Evolutionary conservation across 371 early-diverging fungal species (phyloP), one percentile per base, ranked within the genome.

Genomic region (Mucor mucedo): DNA sequence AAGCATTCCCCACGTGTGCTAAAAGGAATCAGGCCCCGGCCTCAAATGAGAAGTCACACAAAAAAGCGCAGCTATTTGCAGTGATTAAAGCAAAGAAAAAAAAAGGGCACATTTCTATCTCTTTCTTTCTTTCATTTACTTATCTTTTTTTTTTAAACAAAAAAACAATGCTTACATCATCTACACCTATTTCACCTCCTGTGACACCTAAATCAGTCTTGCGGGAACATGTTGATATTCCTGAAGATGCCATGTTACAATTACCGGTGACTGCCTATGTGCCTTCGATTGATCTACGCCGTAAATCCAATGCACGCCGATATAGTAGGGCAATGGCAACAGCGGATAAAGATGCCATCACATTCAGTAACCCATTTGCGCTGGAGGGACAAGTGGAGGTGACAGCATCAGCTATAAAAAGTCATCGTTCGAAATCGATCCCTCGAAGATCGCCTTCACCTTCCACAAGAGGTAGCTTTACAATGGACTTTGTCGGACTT

Each of bases 131-230:
- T 50, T 55, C 30, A 42, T 38, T 14, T 58, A 4, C 52, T 45
- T 45, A 7, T 47, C 33, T 21, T 32, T 21, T 41, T n/a, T n/a
- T n/a, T n/a, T n/a, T n/a, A n/a, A n/a, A n/a, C n/a, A n/a, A n/a
- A n/a, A 16, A 33, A 16, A 44, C 40, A 52, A 61, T n/a, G 54
- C 27, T 27, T 55, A 59, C 58, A 48, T 55, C 27, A 44, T 28
- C 60, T 39, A 41, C 62, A 35, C 71, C 67, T n/a, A 41, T 63
- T 11, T 66, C 67, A 33, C 71, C 71, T 50, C 71, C 71, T 16
- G 55, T 66, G n/a, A 71, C 71, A 7, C 71, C 71, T 42, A 71
- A 71, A n/a, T 39, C 57, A 39, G 53, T 47, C 2, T 21, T 48
- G 41, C n/a, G 39, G 10, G 44, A 58, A 38, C 44, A 38, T 21